Conservation (phyloP, 345 rosid genomes). For the Melaleuca quinquenervia region DNA sequence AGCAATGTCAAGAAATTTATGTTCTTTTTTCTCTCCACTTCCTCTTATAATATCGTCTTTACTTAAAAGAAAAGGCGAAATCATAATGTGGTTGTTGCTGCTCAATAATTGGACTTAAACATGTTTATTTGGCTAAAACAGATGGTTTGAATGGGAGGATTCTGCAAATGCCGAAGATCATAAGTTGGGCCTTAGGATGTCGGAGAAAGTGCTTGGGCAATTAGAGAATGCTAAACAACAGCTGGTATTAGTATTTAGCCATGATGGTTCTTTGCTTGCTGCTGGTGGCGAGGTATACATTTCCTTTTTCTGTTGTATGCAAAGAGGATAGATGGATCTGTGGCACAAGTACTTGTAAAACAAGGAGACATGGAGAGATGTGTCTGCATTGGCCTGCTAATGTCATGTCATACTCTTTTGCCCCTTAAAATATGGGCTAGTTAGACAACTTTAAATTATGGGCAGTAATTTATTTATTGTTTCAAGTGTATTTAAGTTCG, state of each 20-base stretch:
- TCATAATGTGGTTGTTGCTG: not conserved
- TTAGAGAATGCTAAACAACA: slow-evolving; percentile 66
- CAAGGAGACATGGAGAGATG: not conserved
- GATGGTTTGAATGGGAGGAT: slow-evolving; percentile 67
- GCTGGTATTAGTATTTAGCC: slow-evolving; percentile 57
- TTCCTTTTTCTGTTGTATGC: not conserved
- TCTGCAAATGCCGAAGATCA: slow-evolving; percentile 22
- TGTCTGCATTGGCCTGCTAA: not conserved
- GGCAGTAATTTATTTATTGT: not conserved
- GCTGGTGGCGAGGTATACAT: slow-evolving; percentile 75
- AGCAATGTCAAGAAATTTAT: not conserved
- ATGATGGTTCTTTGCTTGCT: slow-evolving; percentile 60
- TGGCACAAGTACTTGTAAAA: not conserved
- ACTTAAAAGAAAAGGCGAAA: not conserved
- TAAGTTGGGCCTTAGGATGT: slow-evolving; percentile 28
- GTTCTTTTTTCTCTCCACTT: not conserved
- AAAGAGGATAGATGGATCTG: not conserved
- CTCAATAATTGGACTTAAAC: not conserved
- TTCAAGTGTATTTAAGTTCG: not conserved
- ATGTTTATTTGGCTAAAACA: slow-evolving; percentile 4
- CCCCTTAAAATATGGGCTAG: not conserved
- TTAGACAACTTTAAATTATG: not conserved
- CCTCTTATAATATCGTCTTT: not conserved
- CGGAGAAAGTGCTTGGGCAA: slow-evolving; percentile 42
- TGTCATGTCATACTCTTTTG: not conserved